phyloP scores from a whole-genome alignment of 163 green algal species.

The Scenedesmus sp. region DNA sequence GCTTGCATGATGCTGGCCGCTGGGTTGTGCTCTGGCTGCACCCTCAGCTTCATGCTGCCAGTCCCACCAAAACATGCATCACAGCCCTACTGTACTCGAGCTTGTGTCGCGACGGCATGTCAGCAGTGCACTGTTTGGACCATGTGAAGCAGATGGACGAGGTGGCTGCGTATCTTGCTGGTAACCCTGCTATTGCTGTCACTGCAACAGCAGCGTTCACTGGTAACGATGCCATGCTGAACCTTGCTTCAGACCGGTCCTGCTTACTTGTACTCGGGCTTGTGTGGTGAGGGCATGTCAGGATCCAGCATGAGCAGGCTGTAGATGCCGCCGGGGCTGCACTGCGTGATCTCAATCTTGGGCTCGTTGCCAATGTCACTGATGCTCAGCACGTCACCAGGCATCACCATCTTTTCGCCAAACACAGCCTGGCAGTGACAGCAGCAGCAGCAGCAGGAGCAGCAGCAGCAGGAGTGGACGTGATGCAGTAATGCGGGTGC shows the following conservation, averaged over 20 bases:
- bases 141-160: too few relatives aligned
- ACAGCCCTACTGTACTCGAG: too few relatives aligned
- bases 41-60: too few relatives aligned
- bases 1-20: too few relatives aligned
- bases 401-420: slow-evolving; percentile 14
- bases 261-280: slow-evolving; percentile 20
- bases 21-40: too few relatives aligned
- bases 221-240: too few relatives aligned
- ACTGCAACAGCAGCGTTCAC: not conserved
- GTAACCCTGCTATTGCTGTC: not conserved
- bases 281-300: slow-evolving; percentile 15
- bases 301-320: slow-evolving; percentile 33
- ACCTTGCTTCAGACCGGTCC: too few relatives aligned
- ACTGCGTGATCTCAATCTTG: slow-evolving; percentile 23
- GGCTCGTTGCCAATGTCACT: slow-evolving; percentile 34
- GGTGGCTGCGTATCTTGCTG: too few relatives aligned
- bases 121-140: too few relatives aligned
- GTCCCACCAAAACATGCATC: too few relatives aligned
- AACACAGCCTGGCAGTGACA: not conserved
- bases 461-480: not conserved
- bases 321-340: not conserved
- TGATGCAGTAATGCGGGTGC: not conserved
- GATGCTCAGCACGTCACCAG: slow-evolving; percentile 17
- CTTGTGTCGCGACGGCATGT: too few relatives aligned
- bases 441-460: not conserved